Evolutionary conservation across 1,139 yeast species (phyloP), one percentile per base, ranked within the genome.

Genomic region (Saccharomyces hybrid): DNA sequence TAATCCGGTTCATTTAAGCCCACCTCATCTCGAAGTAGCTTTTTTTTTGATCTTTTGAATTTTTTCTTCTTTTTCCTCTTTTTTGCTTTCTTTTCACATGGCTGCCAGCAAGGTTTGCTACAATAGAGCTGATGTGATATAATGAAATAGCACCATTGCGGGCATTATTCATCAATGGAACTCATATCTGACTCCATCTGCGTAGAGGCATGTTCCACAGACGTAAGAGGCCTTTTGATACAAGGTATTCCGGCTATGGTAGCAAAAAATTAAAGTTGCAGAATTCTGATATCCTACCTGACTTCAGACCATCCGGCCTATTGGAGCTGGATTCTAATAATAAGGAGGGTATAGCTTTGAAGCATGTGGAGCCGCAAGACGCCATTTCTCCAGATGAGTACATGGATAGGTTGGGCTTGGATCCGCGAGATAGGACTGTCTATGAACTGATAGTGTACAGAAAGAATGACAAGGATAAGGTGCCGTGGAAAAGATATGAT

Each of bases 351-450:
- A 63, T 69, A 2, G 73, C 73, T 14, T 57, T 77, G 50, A 76
- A 77, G 57, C 78, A 79, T 60, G 70, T 70, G 13, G 79, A 75
- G 52, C 82, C 82, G 0, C 58, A 61, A 0, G 80, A 78, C 55
- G 68, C 77, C 0, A 56, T 68, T 1, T 55, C 61, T 7, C 79
- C 81, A 1, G 61, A 56, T 6, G 16, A 52, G 7, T 65, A 57
- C 20, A 66, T 66, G 53, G 51, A 57, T 2, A 65, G 20, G 52
- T 67, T 54, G 63, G 53, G 54, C 38, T 58, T 51, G 67, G 73
- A 66, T 57, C 57, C 52, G 56, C 60, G 47, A 66, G 67, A 61
- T 50, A 66, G 58, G 62, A 70, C 50, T 55, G 68, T 54, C 2
- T 63, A 61, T 28, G 63, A 62, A 47, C 58, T 61, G 7, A 51